A percentile compares a stretch with the other conserved stretches of the same genome.
Evolutionary conservation across 805 yeast species (phyloP).

Genomic region (Candida vaughaniae): DNA sequence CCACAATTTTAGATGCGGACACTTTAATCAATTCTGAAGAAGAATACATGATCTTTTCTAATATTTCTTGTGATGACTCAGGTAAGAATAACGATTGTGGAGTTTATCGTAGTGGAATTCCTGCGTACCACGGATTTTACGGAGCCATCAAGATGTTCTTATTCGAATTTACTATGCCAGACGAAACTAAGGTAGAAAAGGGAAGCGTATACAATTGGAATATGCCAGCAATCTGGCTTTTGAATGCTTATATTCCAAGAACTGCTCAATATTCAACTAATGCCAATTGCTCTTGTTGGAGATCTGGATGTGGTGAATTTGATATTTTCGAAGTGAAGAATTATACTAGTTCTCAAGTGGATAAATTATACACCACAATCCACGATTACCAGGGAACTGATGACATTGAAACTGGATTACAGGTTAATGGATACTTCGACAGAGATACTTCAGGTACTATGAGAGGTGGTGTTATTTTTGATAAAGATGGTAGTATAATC

Average conservation of each 20-base stretch:
- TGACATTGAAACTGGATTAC: slow-evolving; percentile 60
- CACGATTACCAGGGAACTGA: slow-evolving; percentile 77
- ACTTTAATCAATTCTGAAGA: slow-evolving; percentile 54
- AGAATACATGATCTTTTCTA: slow-evolving; percentile 62
- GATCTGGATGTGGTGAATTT: slow-evolving; percentile 76
- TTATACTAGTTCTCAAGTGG: slow-evolving; percentile 16
- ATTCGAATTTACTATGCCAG: slow-evolving; percentile 69
- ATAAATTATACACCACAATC: slow-evolving; percentile 61
- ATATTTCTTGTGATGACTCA: slow-evolving; percentile 54
- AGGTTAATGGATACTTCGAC: slow-evolving; percentile 52
- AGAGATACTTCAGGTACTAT: slow-evolving; percentile 53
- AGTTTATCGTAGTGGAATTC: slow-evolving; percentile 70
- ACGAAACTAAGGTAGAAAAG: slow-evolving; percentile 38
- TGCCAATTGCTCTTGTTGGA: slow-evolving; percentile 72
- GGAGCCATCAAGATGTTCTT: slow-evolving; percentile 71
- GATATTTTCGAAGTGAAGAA: slow-evolving; percentile 77
- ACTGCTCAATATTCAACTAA: slow-evolving; percentile 67
- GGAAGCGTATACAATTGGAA: slow-evolving; percentile 38
- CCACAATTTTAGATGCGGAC: slow-evolving; percentile 50
- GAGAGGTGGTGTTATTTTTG: slow-evolving; percentile 74
- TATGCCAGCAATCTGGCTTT: slow-evolving; percentile 76
- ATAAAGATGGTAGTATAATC: slow-evolving; percentile 56
- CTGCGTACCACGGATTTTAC: slow-evolving; percentile 70
- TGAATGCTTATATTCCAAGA: slow-evolving; percentile 72
- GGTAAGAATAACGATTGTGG: slow-evolving; percentile 65